These are phyloP conservation scores for Terfezia claveryi DNA, from an alignment of 495 filamentous ascomycete species.

Conservation along the genomic window DNA sequence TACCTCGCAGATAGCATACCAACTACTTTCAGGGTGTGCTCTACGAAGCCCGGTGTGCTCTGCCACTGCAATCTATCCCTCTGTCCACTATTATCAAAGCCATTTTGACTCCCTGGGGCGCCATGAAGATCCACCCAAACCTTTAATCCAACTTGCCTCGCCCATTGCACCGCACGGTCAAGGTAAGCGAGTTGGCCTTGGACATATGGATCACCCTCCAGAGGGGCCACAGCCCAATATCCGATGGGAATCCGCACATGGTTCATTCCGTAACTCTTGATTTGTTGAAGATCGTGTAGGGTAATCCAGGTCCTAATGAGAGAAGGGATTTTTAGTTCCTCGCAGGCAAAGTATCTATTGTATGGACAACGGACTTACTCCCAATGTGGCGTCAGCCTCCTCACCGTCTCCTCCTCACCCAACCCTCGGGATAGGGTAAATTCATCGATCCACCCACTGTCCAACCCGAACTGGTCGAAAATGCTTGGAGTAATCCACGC, in stretches of 20 bases:
- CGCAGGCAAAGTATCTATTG: background rate
- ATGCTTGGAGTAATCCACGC: constrained; percentile 47
- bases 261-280: constrained; percentile 43
- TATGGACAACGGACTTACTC: constrained; percentile 7
- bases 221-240: constrained; percentile 46
- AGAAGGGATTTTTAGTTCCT: constrained; percentile 23
- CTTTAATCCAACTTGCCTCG: constrained; percentile 35
- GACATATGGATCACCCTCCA: constrained; percentile 45
- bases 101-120: constrained; percentile 62
- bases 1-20: constrained; percentile 37
- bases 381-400: constrained; percentile 35
- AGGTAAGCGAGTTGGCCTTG: constrained; percentile 47
- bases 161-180: constrained; percentile 47
- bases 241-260: constrained; percentile 61
- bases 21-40: constrained; percentile 36
- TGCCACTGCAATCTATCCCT: constrained; percentile 45
- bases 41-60: constrained; percentile 30
- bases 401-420: constrained; percentile 28
- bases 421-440: constrained; percentile 33
- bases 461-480: constrained; percentile 24
- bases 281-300: constrained; percentile 41
- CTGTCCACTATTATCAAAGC: constrained; percentile 55
- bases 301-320: constrained; percentile 25
- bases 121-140: constrained; percentile 53
- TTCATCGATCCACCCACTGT: constrained; percentile 33